Percentiles rank a stretch among this genome's conserved stretches.
phyloP scores from a whole-genome alignment of 768 basidiomycete species.

The Tylopilus rubrobrunneus region DNA sequence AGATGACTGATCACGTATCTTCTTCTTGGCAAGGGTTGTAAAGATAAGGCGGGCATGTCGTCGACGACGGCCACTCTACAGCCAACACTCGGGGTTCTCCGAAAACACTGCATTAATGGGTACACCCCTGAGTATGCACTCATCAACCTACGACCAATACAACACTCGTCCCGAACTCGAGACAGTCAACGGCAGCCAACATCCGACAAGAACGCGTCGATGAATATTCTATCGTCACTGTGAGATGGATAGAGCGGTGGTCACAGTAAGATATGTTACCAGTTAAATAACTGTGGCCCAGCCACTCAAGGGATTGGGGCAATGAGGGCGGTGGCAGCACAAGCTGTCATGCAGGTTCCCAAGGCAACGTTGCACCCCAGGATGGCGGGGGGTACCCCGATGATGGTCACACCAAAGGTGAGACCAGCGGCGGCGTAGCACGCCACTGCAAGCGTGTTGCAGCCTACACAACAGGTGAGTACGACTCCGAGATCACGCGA shows the following conservation, averaged over 20 bases:
- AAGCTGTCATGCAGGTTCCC: slow-evolving; percentile 25
- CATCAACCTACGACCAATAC: background rate
- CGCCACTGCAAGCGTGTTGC: slow-evolving; percentile 19
- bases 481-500: no score
- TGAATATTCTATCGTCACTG: background rate
- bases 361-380: slow-evolving; percentile 20
- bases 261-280: background rate
- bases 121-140: background rate
- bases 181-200: background rate
- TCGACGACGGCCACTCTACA: background rate
- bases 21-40: slow-evolving; percentile 20
- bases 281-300: no score
- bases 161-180: background rate
- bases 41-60: background rate
- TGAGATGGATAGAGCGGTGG: background rate
- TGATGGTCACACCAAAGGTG: slow-evolving; percentile 22
- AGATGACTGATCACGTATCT: slow-evolving; percentile 13
- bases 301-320: slow-evolving; percentile 23
- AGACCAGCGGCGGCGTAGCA: slow-evolving; percentile 27
- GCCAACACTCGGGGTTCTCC: slow-evolving; percentile 2
- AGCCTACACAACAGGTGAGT: slow-evolving; percentile 17
- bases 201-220: background rate
- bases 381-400: slow-evolving; percentile 19
- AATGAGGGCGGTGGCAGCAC: slow-evolving; percentile 17
- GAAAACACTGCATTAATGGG: background rate